A percentile compares a stretch with the other conserved stretches of the same genome.
Evolutionary conservation across 2,329 filamentous ascomycete genomes (phyloP).

Genomic region (Botryosphaeria agaves): DNA sequence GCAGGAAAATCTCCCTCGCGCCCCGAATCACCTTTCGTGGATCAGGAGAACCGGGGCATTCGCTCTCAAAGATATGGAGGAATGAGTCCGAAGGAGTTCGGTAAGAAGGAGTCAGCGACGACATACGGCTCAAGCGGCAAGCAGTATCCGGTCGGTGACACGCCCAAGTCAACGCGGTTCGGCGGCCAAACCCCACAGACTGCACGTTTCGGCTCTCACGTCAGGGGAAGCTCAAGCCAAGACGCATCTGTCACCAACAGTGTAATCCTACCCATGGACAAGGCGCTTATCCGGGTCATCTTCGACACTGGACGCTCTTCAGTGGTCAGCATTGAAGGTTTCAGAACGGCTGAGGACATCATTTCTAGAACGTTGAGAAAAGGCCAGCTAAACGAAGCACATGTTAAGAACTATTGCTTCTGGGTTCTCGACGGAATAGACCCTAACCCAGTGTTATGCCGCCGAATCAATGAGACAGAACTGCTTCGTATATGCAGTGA

Average conservation of each 20-base stretch:
- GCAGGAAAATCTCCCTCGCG: constrained; percentile 42
- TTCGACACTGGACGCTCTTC: constrained; percentile 84
- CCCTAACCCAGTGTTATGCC: constrained; percentile 63
- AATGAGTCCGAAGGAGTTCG: constrained; percentile 37
- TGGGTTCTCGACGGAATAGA: constrained; percentile 80
- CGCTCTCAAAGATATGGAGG: constrained; percentile 42
- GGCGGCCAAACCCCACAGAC: constrained; percentile 31
- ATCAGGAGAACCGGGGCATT: constrained; percentile 32
- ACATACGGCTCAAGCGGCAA: constrained; percentile 29
- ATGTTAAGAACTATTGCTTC: constrained; percentile 92
- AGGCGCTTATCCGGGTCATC: constrained; percentile 83
- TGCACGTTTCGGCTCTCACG: constrained; percentile 48
- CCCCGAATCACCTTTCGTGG: constrained; percentile 53
- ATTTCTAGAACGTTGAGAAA: constrained; percentile 81
- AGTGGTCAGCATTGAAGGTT: constrained; percentile 83
- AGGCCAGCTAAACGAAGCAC: constrained; percentile 72
- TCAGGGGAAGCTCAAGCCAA: constrained; percentile 65
- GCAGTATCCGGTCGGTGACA: constrained; percentile 6
- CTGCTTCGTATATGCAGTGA: constrained; percentile 85
- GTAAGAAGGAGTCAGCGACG: constrained; percentile 30
- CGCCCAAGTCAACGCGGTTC: constrained; percentile 30
- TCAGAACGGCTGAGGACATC: constrained; percentile 81
- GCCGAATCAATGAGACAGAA: constrained; percentile 71
- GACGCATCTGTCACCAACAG: constrained; percentile 61
- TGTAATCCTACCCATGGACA: constrained; percentile 68